Base-by-base conservation (phyloP, 2,329 filamentous ascomycete genomes). In the Aspergillus latus region DNA sequence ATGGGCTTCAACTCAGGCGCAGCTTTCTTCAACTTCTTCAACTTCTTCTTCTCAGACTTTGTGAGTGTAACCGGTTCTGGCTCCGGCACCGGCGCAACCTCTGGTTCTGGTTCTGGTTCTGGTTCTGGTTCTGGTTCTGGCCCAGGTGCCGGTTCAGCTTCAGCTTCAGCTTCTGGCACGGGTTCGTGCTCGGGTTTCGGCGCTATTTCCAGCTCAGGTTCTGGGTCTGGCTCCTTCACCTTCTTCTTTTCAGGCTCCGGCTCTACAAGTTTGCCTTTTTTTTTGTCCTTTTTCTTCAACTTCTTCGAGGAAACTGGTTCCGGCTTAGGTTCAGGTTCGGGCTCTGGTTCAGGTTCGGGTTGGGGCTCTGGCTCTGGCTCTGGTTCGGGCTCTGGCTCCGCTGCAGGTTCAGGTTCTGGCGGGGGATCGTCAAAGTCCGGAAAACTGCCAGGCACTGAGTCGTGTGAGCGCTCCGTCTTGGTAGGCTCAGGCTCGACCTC, bases 401-500 rank as follows among this genome's bases (percentile, higher is more conserved):
- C 34, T 5, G 34, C 34, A 11, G 58, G 54, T 8, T 56, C 57
- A 40, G 49, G 60, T 11, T 62, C 61, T 9, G 56, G 52, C 6
- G 57, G 56, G n/a, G 58, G 61, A 11, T 80, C 77, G 61, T 78
- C 78, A 81, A 71, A 9, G 66, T 76, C 74, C 28, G 84, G 84
- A 67, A 87, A 87, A 59, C 81, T 82, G 54, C 84, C 84, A 42
- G 84, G 83, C 5, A 84, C 73, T 29, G 71, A 69, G 52, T 77
- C 75, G 52, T 70, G 73, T 10, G 68, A 70, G 21, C 64, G 75
- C 37, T 64, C 66, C 56, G 67, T 70, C 66, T 66, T 68, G 57
- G 64, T 61, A 32, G 66, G 64, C 44, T 71, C 62, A n/a, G 60
- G 59, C 16, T 56, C 40, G 44, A 54, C 28, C 8, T 59, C 61